Percentiles rank a stretch among this genome's conserved stretches.
These are phyloP conservation scores for Linderina pennispora DNA, from an alignment of 192 early-diverging fungal genomes.

Conservation along the genomic window DNA sequence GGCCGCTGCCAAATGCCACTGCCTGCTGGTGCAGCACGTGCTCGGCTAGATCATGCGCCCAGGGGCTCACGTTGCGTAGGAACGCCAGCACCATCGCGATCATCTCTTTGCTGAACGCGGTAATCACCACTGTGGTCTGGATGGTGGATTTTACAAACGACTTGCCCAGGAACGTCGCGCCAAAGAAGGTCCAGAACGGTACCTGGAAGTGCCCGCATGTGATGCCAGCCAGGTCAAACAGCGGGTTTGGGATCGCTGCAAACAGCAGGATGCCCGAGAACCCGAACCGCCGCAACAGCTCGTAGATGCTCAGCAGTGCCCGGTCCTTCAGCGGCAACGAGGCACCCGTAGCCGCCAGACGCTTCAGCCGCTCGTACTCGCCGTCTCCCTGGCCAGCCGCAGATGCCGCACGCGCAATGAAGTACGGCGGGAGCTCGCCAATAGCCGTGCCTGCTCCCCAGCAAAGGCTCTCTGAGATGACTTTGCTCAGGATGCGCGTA, in stretches of 20 bases:
- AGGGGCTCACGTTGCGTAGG: constrained; percentile 51
- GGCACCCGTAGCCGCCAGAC: constrained; percentile 14
- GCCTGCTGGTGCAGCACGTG: constrained; percentile 41
- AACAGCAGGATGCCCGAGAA: constrained; percentile 89
- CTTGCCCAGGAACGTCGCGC: constrained; percentile 92
- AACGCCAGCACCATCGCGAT: constrained; percentile 52
- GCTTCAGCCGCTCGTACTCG: constrained; percentile 37
- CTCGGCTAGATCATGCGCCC: constrained; percentile 53
- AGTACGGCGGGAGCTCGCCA: constrained; percentile 93
- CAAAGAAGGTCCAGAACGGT: constrained; percentile 92
- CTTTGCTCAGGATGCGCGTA: constrained; percentile 59
- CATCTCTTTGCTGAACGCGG: constrained; percentile 77
- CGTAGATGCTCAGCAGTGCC: constrained; percentile 59
- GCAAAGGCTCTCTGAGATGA: constrained; percentile 74
- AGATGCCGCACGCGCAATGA: constrained; percentile 74
- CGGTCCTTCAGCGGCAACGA: constrained; percentile 61
- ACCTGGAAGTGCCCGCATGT: constrained; percentile 89
- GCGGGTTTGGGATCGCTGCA: constrained; percentile 95
- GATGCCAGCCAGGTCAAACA: constrained; percentile 96
- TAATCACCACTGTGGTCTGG: constrained; percentile 74
- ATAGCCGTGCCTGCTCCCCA: constrained; percentile 93
- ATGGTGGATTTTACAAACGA: constrained; percentile 82
- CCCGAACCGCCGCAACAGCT: constrained; percentile 67
- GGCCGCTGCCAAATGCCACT: constrained; percentile 8
- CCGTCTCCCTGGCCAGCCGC: constrained; percentile 29